Evolutionary conservation across 2,329 filamentous ascomycete genomes (phyloP).

Genomic region (Fonsecaea monophora): DNA sequence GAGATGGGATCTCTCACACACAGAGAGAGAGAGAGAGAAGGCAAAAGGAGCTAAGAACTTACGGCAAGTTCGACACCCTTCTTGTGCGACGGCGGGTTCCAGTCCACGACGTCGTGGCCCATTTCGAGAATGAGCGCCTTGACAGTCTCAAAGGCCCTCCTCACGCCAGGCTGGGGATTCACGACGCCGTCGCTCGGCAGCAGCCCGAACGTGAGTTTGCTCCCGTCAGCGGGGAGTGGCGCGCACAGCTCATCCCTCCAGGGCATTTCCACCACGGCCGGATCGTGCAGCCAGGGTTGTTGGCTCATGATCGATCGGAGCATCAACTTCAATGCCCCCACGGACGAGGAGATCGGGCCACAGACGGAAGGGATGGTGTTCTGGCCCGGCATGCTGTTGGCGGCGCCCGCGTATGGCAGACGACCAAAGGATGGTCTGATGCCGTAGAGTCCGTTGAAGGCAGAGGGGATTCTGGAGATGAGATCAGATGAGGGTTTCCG

Average conservation of each 20-base stretch:
- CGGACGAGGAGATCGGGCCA: conserved; percentile 61
- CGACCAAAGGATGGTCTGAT: conserved; percentile 46
- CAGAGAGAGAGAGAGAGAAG: too few species aligned
- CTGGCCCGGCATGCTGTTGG: conserved; percentile 14
- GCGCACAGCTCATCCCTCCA: conserved; percentile 56
- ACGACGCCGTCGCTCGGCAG: conserved; percentile 70
- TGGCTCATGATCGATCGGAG: conserved; percentile 41
- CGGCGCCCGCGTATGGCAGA: neutral
- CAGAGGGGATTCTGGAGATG: conserved; percentile 43
- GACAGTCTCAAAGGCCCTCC: conserved; percentile 54
- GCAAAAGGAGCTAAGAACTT: neutral
- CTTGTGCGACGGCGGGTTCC: conserved; percentile 51
- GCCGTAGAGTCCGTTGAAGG: conserved; percentile 48
- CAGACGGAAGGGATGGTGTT: conserved; percentile 58
- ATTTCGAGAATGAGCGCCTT: neutral
- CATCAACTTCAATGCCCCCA: conserved; percentile 53
- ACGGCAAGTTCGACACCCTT: neutral
- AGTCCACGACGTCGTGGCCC: conserved; percentile 56
- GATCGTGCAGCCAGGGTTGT: conserved; percentile 61
- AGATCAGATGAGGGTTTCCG: neutral
- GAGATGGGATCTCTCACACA: too few species aligned
- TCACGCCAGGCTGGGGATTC: conserved; percentile 62
- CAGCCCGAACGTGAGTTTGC: conserved; percentile 62
- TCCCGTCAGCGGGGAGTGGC: conserved; percentile 1
- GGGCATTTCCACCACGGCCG: conserved; percentile 60